These are phyloP conservation scores for Fusarium sp. DNA, from an alignment of 2,329 filamentous ascomycete species.

Conservation along the genomic window DNA sequence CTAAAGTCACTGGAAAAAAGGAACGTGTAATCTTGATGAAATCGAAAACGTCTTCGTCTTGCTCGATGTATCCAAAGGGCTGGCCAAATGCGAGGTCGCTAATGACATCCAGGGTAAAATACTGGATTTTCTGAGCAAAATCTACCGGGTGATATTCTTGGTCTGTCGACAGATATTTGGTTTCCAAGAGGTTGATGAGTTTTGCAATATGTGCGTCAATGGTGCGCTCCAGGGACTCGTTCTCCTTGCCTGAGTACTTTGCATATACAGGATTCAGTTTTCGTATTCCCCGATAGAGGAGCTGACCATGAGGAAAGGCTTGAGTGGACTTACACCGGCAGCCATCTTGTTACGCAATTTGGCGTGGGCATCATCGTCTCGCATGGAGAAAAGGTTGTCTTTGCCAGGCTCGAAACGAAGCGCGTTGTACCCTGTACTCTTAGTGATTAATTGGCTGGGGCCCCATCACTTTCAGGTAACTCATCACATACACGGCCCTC, in stretches of 20 bases:
- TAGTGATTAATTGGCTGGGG: slow-evolving; percentile 56
- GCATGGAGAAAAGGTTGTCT: slow-evolving; percentile 68
- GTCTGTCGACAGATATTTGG: slow-evolving; percentile 59
- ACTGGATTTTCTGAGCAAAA: slow-evolving; percentile 63
- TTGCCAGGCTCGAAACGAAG: slow-evolving; percentile 63
- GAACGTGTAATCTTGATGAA: slow-evolving; percentile 51
- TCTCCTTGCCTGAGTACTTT: slow-evolving; percentile 70
- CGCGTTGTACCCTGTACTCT: slow-evolving; percentile 53
- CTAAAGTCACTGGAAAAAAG: slow-evolving; percentile 11
- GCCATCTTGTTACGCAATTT: slow-evolving; percentile 64
- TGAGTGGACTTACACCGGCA: slow-evolving; percentile 59
- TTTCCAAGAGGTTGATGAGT: slow-evolving; percentile 60
- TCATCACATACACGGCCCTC: slow-evolving; percentile 60
- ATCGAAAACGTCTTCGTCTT: slow-evolving; percentile 61
- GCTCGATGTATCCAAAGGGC: slow-evolving; percentile 63
- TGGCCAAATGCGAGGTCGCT: slow-evolving; percentile 65
- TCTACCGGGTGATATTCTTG: slow-evolving; percentile 57
- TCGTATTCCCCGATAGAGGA: not conserved
- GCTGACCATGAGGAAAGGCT: too few species aligned
- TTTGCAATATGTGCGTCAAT: slow-evolving; percentile 64
- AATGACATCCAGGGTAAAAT: slow-evolving; percentile 69
- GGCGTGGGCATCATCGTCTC: slow-evolving; percentile 64
- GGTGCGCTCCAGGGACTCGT: slow-evolving; percentile 63
- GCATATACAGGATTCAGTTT: not conserved
- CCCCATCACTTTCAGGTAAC: slow-evolving; percentile 56